Base-by-base conservation (phyloP, 108 stramenopile species). In the Cyclotella sp. region DNA sequence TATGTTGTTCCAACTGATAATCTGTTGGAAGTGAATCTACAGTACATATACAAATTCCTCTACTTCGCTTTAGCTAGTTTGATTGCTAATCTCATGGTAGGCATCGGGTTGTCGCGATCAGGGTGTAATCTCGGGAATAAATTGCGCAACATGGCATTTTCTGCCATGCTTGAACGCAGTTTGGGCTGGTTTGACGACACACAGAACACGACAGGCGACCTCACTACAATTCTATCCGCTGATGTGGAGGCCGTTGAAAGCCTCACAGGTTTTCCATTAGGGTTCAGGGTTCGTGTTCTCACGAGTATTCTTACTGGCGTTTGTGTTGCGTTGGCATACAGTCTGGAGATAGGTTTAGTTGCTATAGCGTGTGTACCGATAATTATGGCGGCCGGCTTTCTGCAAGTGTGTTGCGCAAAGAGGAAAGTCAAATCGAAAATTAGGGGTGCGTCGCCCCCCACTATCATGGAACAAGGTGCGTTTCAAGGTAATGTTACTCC, bases 171-270 rank as follows among this genome's bases (percentile, higher is more conserved):
- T 9, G 28, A 73, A 43, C 60, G 66, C 4, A 59, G 55, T 8
- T 78, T 83, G 77, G 82, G 82, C 2, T 83, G 82, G 82, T 83
- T 78, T 51, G 82, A 83, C 41, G 40, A 70, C 29, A 34, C 78
- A 22, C 64, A 83, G 13, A 63, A 78, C 34, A 78, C 61, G 0
- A 73, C 64, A 22, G 82, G 82, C 13, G 82, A 83, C 24, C 77
- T 83, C 22, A 83, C 82, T 4, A 61, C 58, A 9, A 27, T 77
- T 18, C 53, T 83, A 3, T 63, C 54, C 24, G 82, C 72, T 6
- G 82, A 83, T 57, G 64, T 65, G 11, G 82, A 83, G 65, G 63
- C 77, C 14, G 66, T 78, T 0, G 75, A 78, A 59, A 57, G 41
- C 14, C 40, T 83, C 13, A 67, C 72, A 40, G 82, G 82, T 5